Conservation (phyloP, 2,329 filamentous ascomycete genomes). For the Paramyrothecium roridum region DNA sequence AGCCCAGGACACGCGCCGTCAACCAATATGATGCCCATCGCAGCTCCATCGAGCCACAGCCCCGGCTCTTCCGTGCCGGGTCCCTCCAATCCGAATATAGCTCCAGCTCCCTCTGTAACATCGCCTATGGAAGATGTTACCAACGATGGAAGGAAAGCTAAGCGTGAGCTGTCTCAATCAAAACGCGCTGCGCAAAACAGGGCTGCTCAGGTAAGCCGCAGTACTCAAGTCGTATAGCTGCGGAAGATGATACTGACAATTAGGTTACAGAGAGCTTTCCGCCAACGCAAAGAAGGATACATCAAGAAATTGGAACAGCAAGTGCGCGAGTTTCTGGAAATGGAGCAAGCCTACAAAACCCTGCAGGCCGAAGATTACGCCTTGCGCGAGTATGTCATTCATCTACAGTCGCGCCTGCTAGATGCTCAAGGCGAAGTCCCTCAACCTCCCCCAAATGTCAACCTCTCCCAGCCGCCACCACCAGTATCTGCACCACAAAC, state of each 20-base stretch:
- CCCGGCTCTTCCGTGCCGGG: conserved; percentile 21
- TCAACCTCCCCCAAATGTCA: conserved; percentile 76
- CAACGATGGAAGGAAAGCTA: conserved; percentile 68
- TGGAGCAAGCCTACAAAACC: conserved; percentile 76
- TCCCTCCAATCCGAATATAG: conserved; percentile 21
- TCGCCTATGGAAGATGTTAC: conserved; percentile 20
- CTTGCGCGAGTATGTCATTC: conserved; percentile 88
- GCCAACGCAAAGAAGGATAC: conserved; percentile 95
- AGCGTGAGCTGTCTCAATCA: conserved; percentile 88
- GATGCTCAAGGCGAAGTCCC: conserved; percentile 83
- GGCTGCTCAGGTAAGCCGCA: conserved; percentile 81
- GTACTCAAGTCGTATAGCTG: neutral
- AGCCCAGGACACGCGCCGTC: conserved; percentile 19
- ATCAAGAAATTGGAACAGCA: conserved; percentile 97
- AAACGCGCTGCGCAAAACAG: conserved; percentile 96
- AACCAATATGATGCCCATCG: conserved; percentile 35
- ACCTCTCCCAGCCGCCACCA: conserved; percentile 44
- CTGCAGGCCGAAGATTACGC: conserved; percentile 87
- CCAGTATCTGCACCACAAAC: conserved; percentile 18
- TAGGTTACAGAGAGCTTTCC: conserved; percentile 76
- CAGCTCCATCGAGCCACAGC: conserved; percentile 26
- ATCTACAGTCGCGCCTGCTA: conserved; percentile 80
- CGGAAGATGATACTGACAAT: conserved; percentile 17
- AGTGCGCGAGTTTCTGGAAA: conserved; percentile 73
- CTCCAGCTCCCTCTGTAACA: conserved; percentile 25